Evolutionary conservation across 2,329 filamentous ascomycete species (phyloP).

Genomic region (Pyrenophora seminiperda): DNA sequence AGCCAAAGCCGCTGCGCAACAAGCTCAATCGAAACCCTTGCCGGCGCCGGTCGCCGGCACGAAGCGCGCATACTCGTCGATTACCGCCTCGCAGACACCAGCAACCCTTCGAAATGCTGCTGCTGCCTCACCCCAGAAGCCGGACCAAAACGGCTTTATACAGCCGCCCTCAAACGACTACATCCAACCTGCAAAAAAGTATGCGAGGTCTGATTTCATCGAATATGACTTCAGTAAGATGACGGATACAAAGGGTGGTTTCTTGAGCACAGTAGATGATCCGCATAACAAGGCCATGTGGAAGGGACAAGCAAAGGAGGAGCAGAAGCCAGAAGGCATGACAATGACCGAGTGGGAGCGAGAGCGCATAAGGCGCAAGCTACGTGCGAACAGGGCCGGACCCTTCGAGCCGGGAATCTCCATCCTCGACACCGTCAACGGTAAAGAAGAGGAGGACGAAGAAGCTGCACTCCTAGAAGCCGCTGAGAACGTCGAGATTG

Average conservation of each 20-base stretch:
- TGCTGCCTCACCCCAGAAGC: conserved; percentile 54
- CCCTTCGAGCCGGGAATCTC: conserved; percentile 91
- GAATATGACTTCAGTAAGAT: conserved; percentile 98
- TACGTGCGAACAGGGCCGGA: conserved; percentile 75
- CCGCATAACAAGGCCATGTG: conserved; percentile 79
- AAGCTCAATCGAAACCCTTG: conserved; percentile 30
- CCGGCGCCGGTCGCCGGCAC: conserved; percentile 56
- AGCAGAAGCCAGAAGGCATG: conserved; percentile 83
- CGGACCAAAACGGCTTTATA: conserved; percentile 45
- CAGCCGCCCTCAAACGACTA: conserved; percentile 51
- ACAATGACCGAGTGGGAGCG: conserved; percentile 90
- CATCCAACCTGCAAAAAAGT: conserved; percentile 81
- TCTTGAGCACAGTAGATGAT: conserved; percentile 88
- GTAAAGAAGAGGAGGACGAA: conserved; percentile 38
- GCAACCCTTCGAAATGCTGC: conserved; percentile 67
- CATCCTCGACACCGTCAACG: conserved; percentile 61
- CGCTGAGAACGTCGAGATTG: conserved; percentile 51
- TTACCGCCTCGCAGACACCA: conserved; percentile 61
- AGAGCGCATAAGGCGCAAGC: conserved; percentile 72
- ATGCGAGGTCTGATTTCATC: conserved; percentile 77
- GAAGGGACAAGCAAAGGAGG: conserved; percentile 50
- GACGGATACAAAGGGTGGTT: conserved; percentile 97
- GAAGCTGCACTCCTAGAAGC: conserved; percentile 34
- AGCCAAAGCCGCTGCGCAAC: conserved; percentile 78
- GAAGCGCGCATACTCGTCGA: conserved; percentile 73